A percentile compares a stretch with the other conserved stretches of the same genome.
Conservation (phyloP, 2,329 filamentous ascomycete species). For the Dendryphion nanum region DNA sequence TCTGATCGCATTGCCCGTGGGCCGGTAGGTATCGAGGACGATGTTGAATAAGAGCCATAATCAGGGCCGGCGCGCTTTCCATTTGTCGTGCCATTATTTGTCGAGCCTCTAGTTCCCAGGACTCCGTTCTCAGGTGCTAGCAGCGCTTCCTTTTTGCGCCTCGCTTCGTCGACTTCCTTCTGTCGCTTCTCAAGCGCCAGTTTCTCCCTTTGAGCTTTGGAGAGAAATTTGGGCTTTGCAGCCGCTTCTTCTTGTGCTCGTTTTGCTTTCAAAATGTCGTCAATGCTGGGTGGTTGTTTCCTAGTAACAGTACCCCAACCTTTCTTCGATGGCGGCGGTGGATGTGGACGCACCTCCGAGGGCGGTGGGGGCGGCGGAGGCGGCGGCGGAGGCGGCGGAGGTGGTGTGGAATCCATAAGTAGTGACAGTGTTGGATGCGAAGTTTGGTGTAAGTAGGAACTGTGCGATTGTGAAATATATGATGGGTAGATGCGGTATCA, state of each 20-base stretch:
- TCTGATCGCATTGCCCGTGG: conserved; percentile 66
- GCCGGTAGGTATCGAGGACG: conserved; percentile 64
- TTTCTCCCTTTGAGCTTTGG: conserved; percentile 77
- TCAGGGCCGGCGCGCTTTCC: neutral
- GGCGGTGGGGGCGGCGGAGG: conserved; percentile 37
- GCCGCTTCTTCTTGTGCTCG: conserved; percentile 81
- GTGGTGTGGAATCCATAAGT: no score
- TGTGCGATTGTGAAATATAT: no score
- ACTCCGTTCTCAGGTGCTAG: conserved; percentile 11
- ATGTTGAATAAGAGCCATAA: no score
- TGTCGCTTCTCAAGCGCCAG: conserved; percentile 74
- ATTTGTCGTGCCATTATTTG: neutral
- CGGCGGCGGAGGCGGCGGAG: conserved; percentile 29
- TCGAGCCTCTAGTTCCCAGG: conserved; percentile 9
- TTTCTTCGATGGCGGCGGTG: conserved; percentile 52
- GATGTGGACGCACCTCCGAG: conserved; percentile 19
- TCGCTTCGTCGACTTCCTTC: conserved; percentile 65
- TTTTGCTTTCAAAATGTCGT: conserved; percentile 82
- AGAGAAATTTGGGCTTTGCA: conserved; percentile 83
- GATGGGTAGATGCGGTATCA: no score
- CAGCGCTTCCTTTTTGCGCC: conserved; percentile 50
- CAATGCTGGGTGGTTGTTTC: conserved; percentile 69
- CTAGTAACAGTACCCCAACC: conserved; percentile 49
- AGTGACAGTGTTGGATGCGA: no score
- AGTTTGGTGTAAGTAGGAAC: no score